Conservation (phyloP, 352 stramenopile genomes). For the Phytophthora europaea region DNA sequence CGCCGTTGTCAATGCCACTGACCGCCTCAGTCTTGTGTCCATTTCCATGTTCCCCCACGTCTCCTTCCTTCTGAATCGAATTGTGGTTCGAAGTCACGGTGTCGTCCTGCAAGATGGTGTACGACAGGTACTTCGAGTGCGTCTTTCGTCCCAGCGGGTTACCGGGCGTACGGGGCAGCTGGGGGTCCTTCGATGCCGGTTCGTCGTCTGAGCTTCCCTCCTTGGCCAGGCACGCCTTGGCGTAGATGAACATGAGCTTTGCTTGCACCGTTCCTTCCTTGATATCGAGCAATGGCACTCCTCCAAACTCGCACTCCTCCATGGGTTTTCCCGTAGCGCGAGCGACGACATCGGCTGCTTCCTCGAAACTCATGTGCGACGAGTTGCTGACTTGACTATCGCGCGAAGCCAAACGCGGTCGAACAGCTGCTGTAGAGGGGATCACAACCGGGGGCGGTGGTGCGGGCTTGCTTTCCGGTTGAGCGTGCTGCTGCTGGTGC, state of each 20-base stretch:
- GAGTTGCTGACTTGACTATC: constrained; percentile 42
- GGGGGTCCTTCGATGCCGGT: constrained; percentile 18
- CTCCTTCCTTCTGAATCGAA: constrained; percentile 7
- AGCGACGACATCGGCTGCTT: constrained; percentile 62
- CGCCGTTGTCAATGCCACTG: background rate
- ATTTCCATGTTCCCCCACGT: constrained; percentile 11
- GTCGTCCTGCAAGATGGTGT: constrained; percentile 47
- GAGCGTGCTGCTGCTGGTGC: constrained; percentile 15
- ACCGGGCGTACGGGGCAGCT: constrained; percentile 32
- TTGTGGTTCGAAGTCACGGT: constrained; percentile 31
- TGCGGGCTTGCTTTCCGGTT: constrained; percentile 19
- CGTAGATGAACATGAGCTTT: constrained; percentile 77
- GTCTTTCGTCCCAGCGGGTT: constrained; percentile 53
- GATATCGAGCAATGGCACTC: constrained; percentile 64
- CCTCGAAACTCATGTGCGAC: constrained; percentile 57
- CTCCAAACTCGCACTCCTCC: constrained; percentile 73
- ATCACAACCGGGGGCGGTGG: constrained; percentile 1
- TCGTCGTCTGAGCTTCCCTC: constrained; percentile 42
- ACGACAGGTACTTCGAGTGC: constrained; percentile 47
- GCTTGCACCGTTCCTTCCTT: constrained; percentile 75
- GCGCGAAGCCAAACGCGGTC: constrained; percentile 27
- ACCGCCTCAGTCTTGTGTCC: constrained; percentile 10
- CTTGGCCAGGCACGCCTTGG: constrained; percentile 79
- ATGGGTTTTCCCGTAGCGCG: constrained; percentile 64
- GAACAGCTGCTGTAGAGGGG: constrained; percentile 9